Evolutionary conservation across 2,329 filamentous ascomycete genomes (phyloP), one percentile per base, ranked within the genome.

Genomic region (Thyridium curvatum): DNA sequence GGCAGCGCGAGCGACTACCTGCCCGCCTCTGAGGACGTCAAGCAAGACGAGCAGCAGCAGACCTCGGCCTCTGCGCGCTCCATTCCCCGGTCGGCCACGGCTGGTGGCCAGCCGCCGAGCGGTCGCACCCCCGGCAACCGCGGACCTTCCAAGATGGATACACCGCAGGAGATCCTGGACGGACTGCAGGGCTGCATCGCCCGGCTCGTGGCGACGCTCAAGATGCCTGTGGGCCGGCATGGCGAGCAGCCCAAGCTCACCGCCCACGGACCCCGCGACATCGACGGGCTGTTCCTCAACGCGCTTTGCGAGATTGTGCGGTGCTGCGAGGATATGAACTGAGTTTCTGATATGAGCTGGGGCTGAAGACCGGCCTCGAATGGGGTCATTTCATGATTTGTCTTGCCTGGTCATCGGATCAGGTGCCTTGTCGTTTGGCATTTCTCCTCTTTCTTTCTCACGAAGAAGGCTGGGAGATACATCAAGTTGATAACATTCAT

Each of bases 171-270:
- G 17, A 58, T 80, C 2, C 71, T 72, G 26, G 53, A 61, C 1
- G 74, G 71, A 0, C 57, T 80, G 14, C 58, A 66, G 32, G 61
- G 59, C 32, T 79, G 74, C 50, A 69, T 79, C 41, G 61, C 61
- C 3, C 55, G 69, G 13, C 57, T 79, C 3, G 65, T 78, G 1
- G 59, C 65, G 3, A 76, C 73, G 4, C 63, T 77, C 40, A 60
- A 60, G 40, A 44, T 45, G 21, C 43, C 40, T 35, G 42, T 35
- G 12, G 38, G 37, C 16, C 41, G 46, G 33, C 30, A 46, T 31
- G 41, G 34, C 18, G 41, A 46, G 32, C 6, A 26, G 21, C 21
- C 21, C 21, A 10, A 26, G 21, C 21, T 26, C 21, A 26, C 39
- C 28, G 30, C 32, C 37, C 15, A 45, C 15, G 42, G 40, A 13